Evolutionary conservation across 176 grass and related monocot genomes (phyloP).

Genomic region (Rhynchospora pubera): DNA sequence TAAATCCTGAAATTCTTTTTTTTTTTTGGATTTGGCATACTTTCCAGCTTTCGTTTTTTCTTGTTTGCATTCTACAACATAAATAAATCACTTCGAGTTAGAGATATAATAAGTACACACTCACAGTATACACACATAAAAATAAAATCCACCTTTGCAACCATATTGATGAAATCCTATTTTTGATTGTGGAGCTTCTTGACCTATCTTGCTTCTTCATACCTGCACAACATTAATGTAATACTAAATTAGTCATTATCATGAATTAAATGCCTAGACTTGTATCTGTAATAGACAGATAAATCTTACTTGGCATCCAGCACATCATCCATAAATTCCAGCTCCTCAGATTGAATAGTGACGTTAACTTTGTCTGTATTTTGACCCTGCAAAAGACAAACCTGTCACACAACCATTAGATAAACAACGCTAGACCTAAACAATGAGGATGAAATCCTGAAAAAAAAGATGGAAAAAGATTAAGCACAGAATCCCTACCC

Average conservation of each 20-base stretch:
- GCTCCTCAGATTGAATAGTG: slow-evolving; percentile 92
- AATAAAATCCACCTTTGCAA: too few relatives aligned
- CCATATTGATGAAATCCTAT: slow-evolving; percentile 97
- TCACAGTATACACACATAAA: too few relatives aligned
- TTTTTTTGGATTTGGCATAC: too few relatives aligned
- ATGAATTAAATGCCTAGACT: neutral
- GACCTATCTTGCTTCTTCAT: slow-evolving; percentile 82
- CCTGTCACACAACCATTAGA: slow-evolving; percentile 27
- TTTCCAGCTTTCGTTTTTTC: too few relatives aligned
- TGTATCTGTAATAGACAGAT: neutral
- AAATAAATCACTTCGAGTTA: too few relatives aligned
- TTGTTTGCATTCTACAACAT: too few relatives aligned
- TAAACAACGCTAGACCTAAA: neutral
- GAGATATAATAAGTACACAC: too few relatives aligned
- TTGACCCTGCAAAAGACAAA: slow-evolving; percentile 88
- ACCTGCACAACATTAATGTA: slow-evolving; percentile 31
- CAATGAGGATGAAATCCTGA: neutral
- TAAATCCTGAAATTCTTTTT: too few relatives aligned
- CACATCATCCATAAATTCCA: slow-evolving; percentile 96
- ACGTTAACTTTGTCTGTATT: slow-evolving; percentile 95
- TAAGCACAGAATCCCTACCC: slow-evolving; percentile 38
- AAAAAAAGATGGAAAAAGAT: neutral
- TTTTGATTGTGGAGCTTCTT: slow-evolving; percentile 87
- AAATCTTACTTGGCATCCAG: slow-evolving; percentile 81
- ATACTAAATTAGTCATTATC: neutral